These are phyloP conservation scores for Alloascoidea hylecoeti DNA, from an alignment of 805 yeast species.

Conservation along the genomic window DNA sequence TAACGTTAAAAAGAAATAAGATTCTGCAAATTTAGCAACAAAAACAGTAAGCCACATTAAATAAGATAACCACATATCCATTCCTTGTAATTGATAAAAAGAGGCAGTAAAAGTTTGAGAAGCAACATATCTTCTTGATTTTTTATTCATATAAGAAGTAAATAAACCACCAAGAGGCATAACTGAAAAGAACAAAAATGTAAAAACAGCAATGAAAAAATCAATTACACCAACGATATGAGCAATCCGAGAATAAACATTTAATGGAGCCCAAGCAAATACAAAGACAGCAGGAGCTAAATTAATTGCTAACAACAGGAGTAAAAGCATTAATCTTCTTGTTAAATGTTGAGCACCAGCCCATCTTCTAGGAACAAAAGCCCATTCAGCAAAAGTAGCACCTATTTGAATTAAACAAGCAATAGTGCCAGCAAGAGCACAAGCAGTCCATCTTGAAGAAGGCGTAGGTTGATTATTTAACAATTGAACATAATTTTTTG, in stretches of 20 bases:
- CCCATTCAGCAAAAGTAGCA: slow-evolving; percentile 90
- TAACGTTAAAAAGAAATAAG: slow-evolving; percentile 81
- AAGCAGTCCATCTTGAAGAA: slow-evolving; percentile 86
- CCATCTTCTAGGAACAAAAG: slow-evolving; percentile 95
- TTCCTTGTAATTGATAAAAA: slow-evolving; percentile 65
- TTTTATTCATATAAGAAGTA: slow-evolving; percentile 84
- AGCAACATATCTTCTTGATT: slow-evolving; percentile 78
- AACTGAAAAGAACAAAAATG: slow-evolving; percentile 73
- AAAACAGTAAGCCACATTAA: slow-evolving; percentile 83
- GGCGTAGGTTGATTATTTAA: slow-evolving; percentile 74
- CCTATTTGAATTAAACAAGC: slow-evolving; percentile 70
- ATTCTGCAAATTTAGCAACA: slow-evolving; percentile 79
- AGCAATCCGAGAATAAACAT: slow-evolving; percentile 56
- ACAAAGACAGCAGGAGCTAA: slow-evolving; percentile 80
- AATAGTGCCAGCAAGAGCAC: slow-evolving; percentile 84
- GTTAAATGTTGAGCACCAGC: slow-evolving; percentile 97
- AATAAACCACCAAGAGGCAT: slow-evolving; percentile 97
- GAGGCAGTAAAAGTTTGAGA: slow-evolving; percentile 94
- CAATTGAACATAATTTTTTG: slow-evolving; percentile 73
- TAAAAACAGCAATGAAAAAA: slow-evolving; percentile 77
- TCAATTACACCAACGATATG: slow-evolving; percentile 71
- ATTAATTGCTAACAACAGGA: slow-evolving; percentile 52
- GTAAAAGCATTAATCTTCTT: slow-evolving; percentile 70
- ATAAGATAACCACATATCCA: slow-evolving; percentile 95
- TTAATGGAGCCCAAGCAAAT: slow-evolving; percentile 64